These are phyloP conservation scores for Rhodamnia argentea DNA, from an alignment of 345 rosid species.

Conservation along the genomic window DNA sequence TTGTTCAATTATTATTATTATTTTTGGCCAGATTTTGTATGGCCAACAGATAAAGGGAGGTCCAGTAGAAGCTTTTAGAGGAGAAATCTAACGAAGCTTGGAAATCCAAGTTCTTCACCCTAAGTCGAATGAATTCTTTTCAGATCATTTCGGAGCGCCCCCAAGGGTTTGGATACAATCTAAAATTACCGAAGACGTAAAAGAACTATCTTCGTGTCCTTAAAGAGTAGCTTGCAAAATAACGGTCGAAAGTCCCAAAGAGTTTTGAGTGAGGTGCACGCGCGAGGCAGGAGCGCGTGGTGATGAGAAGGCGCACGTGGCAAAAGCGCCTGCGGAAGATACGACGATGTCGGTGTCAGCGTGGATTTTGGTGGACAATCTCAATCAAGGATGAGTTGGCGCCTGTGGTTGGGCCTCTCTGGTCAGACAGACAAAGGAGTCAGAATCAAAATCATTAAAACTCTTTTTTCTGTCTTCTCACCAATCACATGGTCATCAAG, in stretches of 20 bases:
- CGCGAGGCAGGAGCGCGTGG: background rate
- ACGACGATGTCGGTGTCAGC: background rate
- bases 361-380: background rate
- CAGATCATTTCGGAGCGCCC: background rate
- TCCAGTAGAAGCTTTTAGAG: background rate
- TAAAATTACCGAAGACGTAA: background rate
- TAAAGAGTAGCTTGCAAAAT: no score
- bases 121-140: background rate
- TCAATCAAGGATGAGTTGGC: background rate
- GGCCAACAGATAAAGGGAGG: background rate
- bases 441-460: background rate
- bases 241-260: no score
- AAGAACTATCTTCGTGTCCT: background rate
- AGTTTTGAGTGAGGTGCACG: background rate
- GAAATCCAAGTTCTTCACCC: background rate
- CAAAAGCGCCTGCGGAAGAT: background rate
- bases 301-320: background rate
- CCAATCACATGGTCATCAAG: background rate
- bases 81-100: background rate
- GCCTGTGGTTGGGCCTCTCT: background rate
- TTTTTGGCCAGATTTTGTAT: background rate
- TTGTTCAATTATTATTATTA: background rate
- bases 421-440: background rate
- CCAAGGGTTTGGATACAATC: accelerated
- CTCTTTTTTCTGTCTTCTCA: background rate